Evolutionary conservation across 257 asterid genomes (phyloP).

Genomic region (Scutellaria barbata): DNA sequence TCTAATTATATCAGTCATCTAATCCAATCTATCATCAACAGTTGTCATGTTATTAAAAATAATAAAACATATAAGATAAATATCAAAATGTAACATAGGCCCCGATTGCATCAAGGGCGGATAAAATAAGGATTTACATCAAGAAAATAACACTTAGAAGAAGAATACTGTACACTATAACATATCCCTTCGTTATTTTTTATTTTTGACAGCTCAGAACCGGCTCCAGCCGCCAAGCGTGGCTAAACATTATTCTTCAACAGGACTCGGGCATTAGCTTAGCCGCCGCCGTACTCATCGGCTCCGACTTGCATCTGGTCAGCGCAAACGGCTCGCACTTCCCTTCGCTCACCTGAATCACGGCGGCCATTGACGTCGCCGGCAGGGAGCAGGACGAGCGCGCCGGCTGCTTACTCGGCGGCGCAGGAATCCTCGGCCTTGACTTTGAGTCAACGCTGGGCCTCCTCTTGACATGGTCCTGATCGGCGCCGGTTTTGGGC

Average conservation of each 20-base stretch:
- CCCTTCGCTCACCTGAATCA: conserved; percentile 47
- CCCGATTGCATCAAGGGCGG: too few relatives aligned
- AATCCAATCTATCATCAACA: too few relatives aligned
- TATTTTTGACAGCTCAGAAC: conserved; percentile 48
- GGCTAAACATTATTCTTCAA: conserved; percentile 59
- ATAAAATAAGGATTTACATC: conserved; percentile 32
- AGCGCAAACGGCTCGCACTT: conserved; percentile 73
- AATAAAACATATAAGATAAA: neutral
- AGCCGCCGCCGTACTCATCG: conserved; percentile 92
- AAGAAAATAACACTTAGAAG: conserved; percentile 7
- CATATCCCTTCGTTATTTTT: conserved; percentile 1
- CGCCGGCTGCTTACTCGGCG: conserved; percentile 52
- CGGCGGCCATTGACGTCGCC: conserved; percentile 59
- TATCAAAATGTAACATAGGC: too few relatives aligned
- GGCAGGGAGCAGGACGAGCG: conserved; percentile 74
- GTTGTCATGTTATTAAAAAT: neutral
- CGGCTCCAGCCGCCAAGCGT: conserved; percentile 67
- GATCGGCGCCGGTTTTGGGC: conserved; percentile 36
- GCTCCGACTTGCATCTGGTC: conserved; percentile 95
- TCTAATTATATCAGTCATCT: too few relatives aligned
- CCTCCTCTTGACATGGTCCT: conserved; percentile 41
- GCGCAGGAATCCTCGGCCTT: conserved; percentile 27
- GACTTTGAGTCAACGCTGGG: conserved; percentile 38
- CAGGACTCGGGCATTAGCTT: conserved; percentile 79
- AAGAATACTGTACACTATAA: conserved; percentile 23